These are phyloP conservation scores for Apium graveolens DNA, from an alignment of 129 eudicot species.

Conservation along the genomic window DNA sequence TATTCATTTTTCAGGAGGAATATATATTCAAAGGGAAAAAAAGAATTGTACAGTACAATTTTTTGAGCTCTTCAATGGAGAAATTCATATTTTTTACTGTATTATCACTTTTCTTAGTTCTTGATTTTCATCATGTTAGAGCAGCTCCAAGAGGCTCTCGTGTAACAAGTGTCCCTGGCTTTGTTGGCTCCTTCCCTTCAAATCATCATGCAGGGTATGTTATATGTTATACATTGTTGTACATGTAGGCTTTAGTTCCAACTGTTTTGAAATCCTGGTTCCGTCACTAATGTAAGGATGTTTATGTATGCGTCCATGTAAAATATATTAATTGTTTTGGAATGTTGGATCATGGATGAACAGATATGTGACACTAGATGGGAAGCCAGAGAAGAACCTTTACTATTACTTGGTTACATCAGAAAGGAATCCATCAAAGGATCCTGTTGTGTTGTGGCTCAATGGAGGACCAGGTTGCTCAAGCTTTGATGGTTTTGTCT, in stretches of 20 bases:
- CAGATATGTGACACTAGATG: constrained; percentile 41
- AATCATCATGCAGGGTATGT: constrained; percentile 26
- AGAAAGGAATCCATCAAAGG: constrained; percentile 28
- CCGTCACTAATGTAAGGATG: background rate
- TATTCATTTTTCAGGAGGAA: background rate
- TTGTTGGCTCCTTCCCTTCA: constrained; percentile 26
- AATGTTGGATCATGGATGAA: background rate
- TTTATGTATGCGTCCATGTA: background rate
- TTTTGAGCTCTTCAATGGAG: background rate
- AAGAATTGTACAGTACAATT: background rate
- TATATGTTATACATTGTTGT: background rate
- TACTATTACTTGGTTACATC: constrained; percentile 47
- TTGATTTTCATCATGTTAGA: background rate
- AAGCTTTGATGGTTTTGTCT: constrained; percentile 53
- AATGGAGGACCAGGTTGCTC: constrained; percentile 75
- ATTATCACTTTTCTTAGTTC: background rate
- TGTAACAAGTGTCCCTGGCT: constrained; percentile 18
- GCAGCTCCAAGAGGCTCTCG: constrained; percentile 12
- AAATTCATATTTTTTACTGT: background rate
- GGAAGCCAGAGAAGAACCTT: constrained; percentile 25
- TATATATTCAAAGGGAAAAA: background rate
- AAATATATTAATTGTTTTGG: background rate
- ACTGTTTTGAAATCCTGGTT: background rate
- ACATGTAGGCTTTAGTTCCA: no score
- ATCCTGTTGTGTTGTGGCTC: constrained; percentile 59